phyloP scores from a whole-genome alignment of 768 basidiomycete genomes.

The Pholiota microspora region DNA sequence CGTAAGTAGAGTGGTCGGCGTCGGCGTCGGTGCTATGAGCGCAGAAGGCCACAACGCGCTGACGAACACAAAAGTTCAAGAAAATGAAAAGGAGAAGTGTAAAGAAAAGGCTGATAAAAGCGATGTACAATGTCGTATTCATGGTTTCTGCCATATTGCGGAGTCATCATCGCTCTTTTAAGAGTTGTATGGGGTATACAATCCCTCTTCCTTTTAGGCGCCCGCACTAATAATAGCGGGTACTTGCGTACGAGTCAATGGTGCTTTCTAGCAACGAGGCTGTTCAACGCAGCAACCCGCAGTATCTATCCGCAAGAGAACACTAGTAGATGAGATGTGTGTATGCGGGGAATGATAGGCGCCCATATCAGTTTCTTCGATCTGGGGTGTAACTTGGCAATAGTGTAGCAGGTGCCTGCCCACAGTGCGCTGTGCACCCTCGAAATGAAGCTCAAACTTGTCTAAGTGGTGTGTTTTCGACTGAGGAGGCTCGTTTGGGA shows the following conservation, averaged over 20 bases:
- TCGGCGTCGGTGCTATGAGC: background rate
- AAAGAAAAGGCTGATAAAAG: too few relatives aligned
- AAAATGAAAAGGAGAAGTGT: too few relatives aligned
- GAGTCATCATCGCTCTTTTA: background rate
- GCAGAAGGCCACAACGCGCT: background rate
- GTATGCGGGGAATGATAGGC: too few relatives aligned
- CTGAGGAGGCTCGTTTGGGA: too few relatives aligned
- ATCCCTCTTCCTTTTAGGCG: background rate
- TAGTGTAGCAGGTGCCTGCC: too few relatives aligned
- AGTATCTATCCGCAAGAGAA: background rate
- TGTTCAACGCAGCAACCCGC: background rate
- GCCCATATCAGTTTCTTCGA: too few relatives aligned
- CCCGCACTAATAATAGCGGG: background rate
- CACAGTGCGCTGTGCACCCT: too few relatives aligned
- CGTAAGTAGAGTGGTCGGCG: background rate
- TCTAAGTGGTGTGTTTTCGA: too few relatives aligned
- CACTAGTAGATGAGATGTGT: background rate
- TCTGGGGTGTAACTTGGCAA: too few relatives aligned
- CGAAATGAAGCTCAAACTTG: too few relatives aligned
- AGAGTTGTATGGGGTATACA: background rate
- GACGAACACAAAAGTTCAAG: background rate
- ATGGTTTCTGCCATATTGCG: background rate
- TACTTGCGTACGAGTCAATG: background rate
- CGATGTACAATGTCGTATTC: background rate
- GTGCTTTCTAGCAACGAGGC: background rate